A percentile compares a stretch with the other conserved stretches of the same genome.
Conservation (phyloP, 352 stramenopile genomes). For the Chrysophaeum taylorii region DNA sequence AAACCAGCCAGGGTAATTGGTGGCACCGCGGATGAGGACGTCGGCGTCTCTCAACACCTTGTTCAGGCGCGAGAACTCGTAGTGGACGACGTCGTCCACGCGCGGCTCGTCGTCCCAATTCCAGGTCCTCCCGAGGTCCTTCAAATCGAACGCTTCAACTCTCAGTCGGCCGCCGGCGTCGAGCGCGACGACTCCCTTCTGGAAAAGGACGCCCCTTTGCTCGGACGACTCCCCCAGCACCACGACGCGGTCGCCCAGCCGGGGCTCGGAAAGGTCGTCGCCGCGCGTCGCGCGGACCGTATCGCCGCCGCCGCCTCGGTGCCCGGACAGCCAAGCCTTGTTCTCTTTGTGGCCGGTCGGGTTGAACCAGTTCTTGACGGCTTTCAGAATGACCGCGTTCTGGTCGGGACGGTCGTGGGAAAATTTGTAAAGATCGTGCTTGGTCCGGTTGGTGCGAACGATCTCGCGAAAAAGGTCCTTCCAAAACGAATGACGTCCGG, state of each 20-base stretch:
- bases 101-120: conserved; percentile 1
- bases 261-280: neutral
- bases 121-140: neutral
- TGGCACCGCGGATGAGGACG: too few species aligned
- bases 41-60: too few species aligned
- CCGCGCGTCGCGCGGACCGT: too few species aligned
- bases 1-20: too few species aligned
- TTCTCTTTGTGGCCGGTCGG: neutral
- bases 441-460: neutral
- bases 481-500: neutral
- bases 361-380: conserved; percentile 9
- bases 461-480: neutral
- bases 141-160: neutral
- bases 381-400: neutral
- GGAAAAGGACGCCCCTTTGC: neutral
- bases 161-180: too few species aligned
- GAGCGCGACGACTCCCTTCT: neutral
- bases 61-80: neutral
- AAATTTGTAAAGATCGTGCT: neutral
- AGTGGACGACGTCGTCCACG: neutral
- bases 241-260: neutral
- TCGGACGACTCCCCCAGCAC: neutral
- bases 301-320: neutral
- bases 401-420: neutral
- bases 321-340: neutral